These are phyloP conservation scores for Sequoia sempervirens DNA, from an alignment of 75 land plant species.

Conservation along the genomic window DNA sequence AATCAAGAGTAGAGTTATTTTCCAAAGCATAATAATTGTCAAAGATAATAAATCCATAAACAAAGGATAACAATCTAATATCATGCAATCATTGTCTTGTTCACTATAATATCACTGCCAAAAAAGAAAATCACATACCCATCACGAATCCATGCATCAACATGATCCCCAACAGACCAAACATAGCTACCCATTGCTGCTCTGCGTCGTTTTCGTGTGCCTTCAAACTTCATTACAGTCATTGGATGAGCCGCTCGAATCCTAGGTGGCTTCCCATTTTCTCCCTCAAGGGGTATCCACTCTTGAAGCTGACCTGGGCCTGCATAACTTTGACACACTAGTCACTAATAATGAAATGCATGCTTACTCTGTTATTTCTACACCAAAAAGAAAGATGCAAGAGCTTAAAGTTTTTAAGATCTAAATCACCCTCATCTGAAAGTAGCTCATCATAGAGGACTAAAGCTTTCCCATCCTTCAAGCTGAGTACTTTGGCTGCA, in stretches of 20 bases:
- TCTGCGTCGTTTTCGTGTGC: conserved; percentile 79
- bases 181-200: conserved; percentile 48
- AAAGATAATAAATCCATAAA: not conserved
- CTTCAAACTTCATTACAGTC: conserved; percentile 43
- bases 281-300: conserved; percentile 60
- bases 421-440: conserved; percentile 61
- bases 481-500: conserved; percentile 59
- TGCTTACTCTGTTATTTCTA: not conserved
- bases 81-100: not conserved
- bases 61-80: not conserved
- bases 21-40: not conserved
- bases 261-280: conserved; percentile 44
- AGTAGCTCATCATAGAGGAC: conserved; percentile 62
- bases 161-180: conserved; percentile 87
- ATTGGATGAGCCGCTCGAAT: conserved; percentile 63
- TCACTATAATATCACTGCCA: not conserved
- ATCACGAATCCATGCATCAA: conserved; percentile 80
- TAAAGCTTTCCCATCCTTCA: conserved; percentile 54
- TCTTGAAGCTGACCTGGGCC: conserved; percentile 62
- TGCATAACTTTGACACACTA: conserved; percentile 16
- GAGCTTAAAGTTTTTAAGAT: not conserved
- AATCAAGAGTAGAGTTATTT: not conserved
- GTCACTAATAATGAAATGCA: not conserved
- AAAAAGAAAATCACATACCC: conserved; percentile 42
- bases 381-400: not conserved